Evolutionary conservation across 371 early-diverging fungal genomes (phyloP).

Genomic region (Mucor irregularis): DNA sequence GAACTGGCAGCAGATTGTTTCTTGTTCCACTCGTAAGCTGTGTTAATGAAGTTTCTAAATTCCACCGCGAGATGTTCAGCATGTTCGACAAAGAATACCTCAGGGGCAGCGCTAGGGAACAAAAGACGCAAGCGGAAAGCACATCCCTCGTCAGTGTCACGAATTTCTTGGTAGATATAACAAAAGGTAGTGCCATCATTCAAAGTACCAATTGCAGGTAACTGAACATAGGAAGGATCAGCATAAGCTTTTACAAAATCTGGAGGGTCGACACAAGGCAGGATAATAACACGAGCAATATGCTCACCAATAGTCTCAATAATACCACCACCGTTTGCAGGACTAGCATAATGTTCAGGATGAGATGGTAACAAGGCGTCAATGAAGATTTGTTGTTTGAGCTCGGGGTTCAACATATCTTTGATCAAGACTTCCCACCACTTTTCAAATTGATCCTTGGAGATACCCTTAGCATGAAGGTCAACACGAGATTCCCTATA

Average conservation of each 20-base stretch:
- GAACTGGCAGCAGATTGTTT: neutral
- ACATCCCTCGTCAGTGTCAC: conserved; percentile 3
- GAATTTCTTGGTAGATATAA: conserved; percentile 1
- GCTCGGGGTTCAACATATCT: neutral
- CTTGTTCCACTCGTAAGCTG: conserved; percentile 7
- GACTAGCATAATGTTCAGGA: too few relatives aligned
- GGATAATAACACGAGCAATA: too few relatives aligned
- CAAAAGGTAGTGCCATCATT: neutral
- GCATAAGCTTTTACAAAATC: neutral
- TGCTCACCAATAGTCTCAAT: too few relatives aligned
- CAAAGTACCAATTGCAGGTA: neutral
- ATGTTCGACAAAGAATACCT: conserved; percentile 16
- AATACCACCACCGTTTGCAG: too few relatives aligned
- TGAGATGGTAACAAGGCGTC: neutral
- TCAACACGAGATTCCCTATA: conserved; percentile 9
- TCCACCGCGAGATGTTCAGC: conserved; percentile 8
- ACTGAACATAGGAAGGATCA: neutral
- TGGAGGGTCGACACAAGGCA: too few relatives aligned
- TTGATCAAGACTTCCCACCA: conserved; percentile 2
- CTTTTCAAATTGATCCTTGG: neutral
- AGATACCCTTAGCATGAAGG: conserved; percentile 1
- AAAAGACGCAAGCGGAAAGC: conserved; percentile 11
- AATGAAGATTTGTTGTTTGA: too few relatives aligned
- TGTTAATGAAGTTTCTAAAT: conserved; percentile 11
- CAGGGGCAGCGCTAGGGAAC: conserved; percentile 8